Evolutionary conservation across 2,329 filamentous ascomycete species (phyloP), one percentile per base, ranked within the genome.

Genomic region (Raffaelea arxii): DNA sequence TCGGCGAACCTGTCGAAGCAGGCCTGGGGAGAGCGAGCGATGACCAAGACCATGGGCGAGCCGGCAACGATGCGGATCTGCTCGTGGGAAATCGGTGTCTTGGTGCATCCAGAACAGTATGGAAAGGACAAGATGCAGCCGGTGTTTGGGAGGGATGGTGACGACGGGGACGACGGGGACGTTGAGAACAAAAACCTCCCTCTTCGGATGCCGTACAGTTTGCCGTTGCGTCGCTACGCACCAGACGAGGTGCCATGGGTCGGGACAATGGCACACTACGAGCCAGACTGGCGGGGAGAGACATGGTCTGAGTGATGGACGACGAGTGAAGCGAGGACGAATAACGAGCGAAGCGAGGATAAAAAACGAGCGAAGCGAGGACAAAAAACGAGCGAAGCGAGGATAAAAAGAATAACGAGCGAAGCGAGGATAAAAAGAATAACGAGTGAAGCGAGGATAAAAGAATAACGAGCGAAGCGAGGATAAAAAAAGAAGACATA

Each of bases 1-100:
- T 92, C 86, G n/a, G 88, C 89, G n/a, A 95, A 94, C 55, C 62
- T 95, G 3, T 92, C 86, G 2, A 91, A 82, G 51, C 88, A 94
- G 63, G 89, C 89, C 0, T 95, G 89, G 90, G 89, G 89, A 2
- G 80, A 84, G n/a, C n/a, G n/a, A n/a, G n/a, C n/a, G n/a, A n/a
- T n/a, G n/a, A n/a, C n/a, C n/a, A n/a, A n/a, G 32, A 69, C 75
- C 3, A 62, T 60, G 1, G 78, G 74, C 50, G 61, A 68, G 11
- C 67, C 70, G 0, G 78, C 77, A 1, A 75, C 86, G 55, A 67
- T 88, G 25, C 74, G 82, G 30, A 78, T 94, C 24, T 80, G 83
- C 48, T 92, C 86, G 25, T 95, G 83, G 69, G 89, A 95, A 61
- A 75, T 87, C 25, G 89, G 89, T 0, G 86, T 95, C 2, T 59